Evolutionary conservation across 2,329 filamentous ascomycete species (phyloP), one percentile per base, ranked within the genome.

Genomic region (Huntiella moniliformis): DNA sequence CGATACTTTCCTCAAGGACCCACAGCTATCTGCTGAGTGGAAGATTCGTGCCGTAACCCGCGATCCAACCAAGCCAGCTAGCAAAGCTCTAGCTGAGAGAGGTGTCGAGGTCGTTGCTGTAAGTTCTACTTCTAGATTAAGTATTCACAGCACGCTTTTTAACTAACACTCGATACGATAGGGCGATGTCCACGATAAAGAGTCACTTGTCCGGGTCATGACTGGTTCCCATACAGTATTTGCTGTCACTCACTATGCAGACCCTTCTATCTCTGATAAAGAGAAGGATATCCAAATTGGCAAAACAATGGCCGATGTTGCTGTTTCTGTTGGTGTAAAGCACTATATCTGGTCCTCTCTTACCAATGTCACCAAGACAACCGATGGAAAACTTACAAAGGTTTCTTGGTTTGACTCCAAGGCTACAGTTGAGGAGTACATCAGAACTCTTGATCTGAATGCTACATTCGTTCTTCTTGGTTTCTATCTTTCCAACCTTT

Each of bases 321-420:
- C 61, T 44, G 64, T 65, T 52, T 58, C 59, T 16, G 58, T 60
- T 1, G 64, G 64, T 4, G 63, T 66, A 1, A 53, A 66, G 52
- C 64, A 68, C 49, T 56, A 67, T 38, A 58, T 70, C 51, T 70
- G 63, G 57, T 67, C 64, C 5, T 65, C 65, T 6, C 58, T 68
- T 34, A 55, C 63, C 33, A 53, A 66, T 49, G 56, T 61, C 22
- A 60, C 57, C 1, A 54, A 65, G 34, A 47, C 61, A 4, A 54
- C 61, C 35, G 56, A 57, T 0, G 66, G 66, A 2, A 55, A 52
- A 1, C 55, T 67, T 2, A 36, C 55, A 3, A 52, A 61, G n/a
- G 63, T 69, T 5, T 48, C 58, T 40, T 66, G 70, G 48, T 78
- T 78, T 49, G 73, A 77, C 52, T 60, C 58, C 49, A 78, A 78